Evolutionary conservation across 2,329 filamentous ascomycete species (phyloP).

Genomic region (Xylaria sp.): DNA sequence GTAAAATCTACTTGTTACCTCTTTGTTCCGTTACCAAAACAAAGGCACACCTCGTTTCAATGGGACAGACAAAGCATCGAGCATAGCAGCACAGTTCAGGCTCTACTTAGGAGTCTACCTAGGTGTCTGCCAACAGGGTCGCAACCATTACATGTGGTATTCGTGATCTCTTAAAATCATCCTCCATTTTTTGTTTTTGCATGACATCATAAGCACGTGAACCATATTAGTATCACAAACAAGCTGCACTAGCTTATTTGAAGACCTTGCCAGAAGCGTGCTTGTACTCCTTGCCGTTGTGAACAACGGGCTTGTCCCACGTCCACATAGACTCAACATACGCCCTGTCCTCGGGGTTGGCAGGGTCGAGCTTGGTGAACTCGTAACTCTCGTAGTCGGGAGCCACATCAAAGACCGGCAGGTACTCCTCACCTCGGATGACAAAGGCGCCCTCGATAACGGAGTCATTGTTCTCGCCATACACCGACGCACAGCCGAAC

Average conservation of each 20-base stretch:
- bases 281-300: conserved; percentile 85
- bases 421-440: conserved; percentile 85
- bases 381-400: conserved; percentile 96
- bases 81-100: conserved; percentile 21
- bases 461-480: conserved; percentile 84
- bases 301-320: conserved; percentile 82
- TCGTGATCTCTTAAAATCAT: conserved; percentile 15
- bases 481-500: conserved; percentile 89
- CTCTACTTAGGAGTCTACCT: conserved; percentile 14
- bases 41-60: conserved; percentile 2
- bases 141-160: conserved; percentile 11
- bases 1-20: neutral
- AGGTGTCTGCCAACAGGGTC: conserved; percentile 7
- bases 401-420: conserved; percentile 91
- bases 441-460: conserved; percentile 93
- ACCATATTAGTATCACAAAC: conserved; percentile 22
- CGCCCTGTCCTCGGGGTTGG: conserved; percentile 80
- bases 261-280: conserved; percentile 96
- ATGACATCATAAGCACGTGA: conserved; percentile 34
- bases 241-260: conserved; percentile 69
- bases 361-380: conserved; percentile 94
- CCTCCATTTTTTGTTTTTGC: conserved; percentile 20
- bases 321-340: conserved; percentile 87
- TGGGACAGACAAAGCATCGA: neutral
- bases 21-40: neutral